Evolutionary conservation across 2,329 filamentous ascomycete species (phyloP), one percentile per base, ranked within the genome.

Genomic region (Hawksworthiomyces lignivorus): DNA sequence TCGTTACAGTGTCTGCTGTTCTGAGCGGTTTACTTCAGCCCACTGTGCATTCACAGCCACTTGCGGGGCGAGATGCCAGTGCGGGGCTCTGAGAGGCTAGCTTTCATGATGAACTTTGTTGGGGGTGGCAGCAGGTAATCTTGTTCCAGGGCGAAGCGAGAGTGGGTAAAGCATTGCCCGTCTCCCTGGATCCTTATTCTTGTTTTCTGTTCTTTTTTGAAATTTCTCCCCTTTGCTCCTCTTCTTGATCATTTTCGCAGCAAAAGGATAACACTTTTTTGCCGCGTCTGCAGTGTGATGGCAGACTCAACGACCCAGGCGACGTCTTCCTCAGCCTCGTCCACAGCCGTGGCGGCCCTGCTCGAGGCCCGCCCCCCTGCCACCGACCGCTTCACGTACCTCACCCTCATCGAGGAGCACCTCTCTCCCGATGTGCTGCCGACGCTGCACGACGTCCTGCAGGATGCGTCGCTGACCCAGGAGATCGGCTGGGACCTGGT

Each of bases 401-500:
- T 89, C 41, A 87, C 84, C 43, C 80, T 89, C 48, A 66, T 90
- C 54, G 82, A 87, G 59, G 78, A 84, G 60, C 82, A 84, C 51
- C 68, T 88, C 34, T 78, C 73, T 5, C 70, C 77, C 15, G 77
- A 81, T 45, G 70, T 82, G 46, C 66, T 90, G 32, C 80, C 83
- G 1, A 65, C 75, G 4, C 69, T 90, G 34, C 75, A 87, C 51
- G 70, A 81, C 18, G 76, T 63, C 32, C 51, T 62, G 33, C 54
- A 62, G 44, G 54, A 87, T 73, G 56, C 88, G 76, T 44, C 80
- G 70, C 56, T 89, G 43, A 86, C 84, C 3, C 75, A 75, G 46
- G 82, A 87, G 43, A 88, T 90, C 53, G 86, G 86, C 37, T 92
- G 86, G 86, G 86, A 92, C 58, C 65, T 90, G 39, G 81, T 92